Evolutionary conservation across 2,329 filamentous ascomycete species (phyloP), one percentile per base, ranked within the genome.

Genomic region (Geosmithia flava): DNA sequence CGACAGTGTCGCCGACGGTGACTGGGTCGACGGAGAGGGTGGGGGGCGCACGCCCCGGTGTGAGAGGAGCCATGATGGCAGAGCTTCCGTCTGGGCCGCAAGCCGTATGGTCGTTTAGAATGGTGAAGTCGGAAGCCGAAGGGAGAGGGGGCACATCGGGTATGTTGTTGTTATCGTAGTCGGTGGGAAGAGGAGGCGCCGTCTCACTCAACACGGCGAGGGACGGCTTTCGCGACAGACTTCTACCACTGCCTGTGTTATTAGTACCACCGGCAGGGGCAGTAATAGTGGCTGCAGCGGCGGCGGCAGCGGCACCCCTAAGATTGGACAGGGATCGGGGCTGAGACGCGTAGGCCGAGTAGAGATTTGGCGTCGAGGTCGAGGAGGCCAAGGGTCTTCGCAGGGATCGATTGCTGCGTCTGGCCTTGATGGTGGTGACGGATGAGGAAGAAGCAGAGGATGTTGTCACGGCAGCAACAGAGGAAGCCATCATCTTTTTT

Each of bases 1-100:
- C 90, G 52, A 96, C 91, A 33, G 74, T 64, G 61, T 96, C 91
- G 54, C 91, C 91, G 41, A 93, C 74, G 53, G 81, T 75, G 51
- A 95, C 65, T 52, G 70, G 61, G 47, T 75, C 73, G 52, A 68
- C 66, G 54, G 61, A 69, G 55, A 59, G 30, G 52, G 68, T 66
- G 54, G 61, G 69, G 55, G 59, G 23, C 10, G 45, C 37, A 65
- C 74, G 69, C 48, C 69, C 70, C 23, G 78, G 78, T 0, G 76
- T 80, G 47, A 69, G 61, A 30, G 74, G 77, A 46, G 70, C 67
- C 71, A 78, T 78, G 48, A 62, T 72, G 59, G 60, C 33, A 16
- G 33, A 13, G 42, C 13, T n/a, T 44, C n/a, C 27, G 27, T n/a
- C 23, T 45, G 23, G 20, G 19, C 23, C 8, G 23, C 11, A 37